Conservation (phyloP, 768 basidiomycete species). For the Boletus tomentosulus region DNA sequence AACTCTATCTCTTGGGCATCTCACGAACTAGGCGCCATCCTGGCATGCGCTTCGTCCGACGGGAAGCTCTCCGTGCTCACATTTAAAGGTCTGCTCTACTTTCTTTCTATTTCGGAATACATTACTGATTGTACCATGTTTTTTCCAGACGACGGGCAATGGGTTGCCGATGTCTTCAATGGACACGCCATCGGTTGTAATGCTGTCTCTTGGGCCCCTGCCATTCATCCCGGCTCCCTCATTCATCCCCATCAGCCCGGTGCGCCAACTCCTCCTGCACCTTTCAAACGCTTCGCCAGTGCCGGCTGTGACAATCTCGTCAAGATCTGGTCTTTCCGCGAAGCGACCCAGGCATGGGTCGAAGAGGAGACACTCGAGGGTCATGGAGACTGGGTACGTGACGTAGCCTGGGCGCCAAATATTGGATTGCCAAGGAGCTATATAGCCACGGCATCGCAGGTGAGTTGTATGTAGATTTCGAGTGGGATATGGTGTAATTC, state of each 20-base stretch:
- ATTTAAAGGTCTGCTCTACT: conserved; percentile 81
- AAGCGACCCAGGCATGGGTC: conserved; percentile 83
- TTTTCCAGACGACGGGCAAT: conserved; percentile 84
- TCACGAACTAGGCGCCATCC: conserved; percentile 92
- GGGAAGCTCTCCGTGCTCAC: conserved; percentile 94
- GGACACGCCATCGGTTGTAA: conserved; percentile 97
- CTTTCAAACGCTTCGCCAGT: conserved; percentile 89
- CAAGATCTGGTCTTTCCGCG: conserved; percentile 88
- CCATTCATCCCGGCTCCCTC: conserved; percentile 79
- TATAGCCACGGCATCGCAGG: conserved; percentile 93
- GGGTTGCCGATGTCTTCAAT: conserved; percentile 92
- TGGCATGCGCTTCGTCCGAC: conserved; percentile 96
- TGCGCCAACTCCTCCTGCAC: conserved; percentile 36
- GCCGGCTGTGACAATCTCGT: conserved; percentile 97
- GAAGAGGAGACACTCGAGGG: conserved; percentile 90
- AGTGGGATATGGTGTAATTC: neutral
- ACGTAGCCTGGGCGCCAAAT: conserved; percentile 98
- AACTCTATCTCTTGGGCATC: conserved; percentile 99
- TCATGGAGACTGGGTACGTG: conserved; percentile 96
- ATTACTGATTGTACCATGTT: neutral
- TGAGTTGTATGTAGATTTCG: conserved; percentile 23
- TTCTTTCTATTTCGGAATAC: neutral
- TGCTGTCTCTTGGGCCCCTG: conserved; percentile 96
- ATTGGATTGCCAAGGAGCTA: conserved; percentile 93
- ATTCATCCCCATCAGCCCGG: conserved; percentile 61